phyloP scores from a whole-genome alignment of 2,329 filamentous ascomycete genomes.

The Aspergillus costaricaensis region DNA sequence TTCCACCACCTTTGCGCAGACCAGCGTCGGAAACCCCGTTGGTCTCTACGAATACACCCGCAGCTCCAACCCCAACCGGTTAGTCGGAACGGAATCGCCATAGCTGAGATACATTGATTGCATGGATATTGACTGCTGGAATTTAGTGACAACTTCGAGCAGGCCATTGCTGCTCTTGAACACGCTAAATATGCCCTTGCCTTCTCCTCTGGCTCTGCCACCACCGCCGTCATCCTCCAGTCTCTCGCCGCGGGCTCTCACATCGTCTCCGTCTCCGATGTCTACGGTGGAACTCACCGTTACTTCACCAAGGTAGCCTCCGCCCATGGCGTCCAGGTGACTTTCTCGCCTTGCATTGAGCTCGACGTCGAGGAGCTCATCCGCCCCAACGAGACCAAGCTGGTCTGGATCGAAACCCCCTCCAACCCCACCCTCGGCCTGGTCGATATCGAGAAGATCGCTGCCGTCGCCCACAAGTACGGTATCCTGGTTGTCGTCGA shows the following conservation, averaged over 20 bases:
- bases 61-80: slow-evolving; percentile 87
- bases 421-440: slow-evolving; percentile 92
- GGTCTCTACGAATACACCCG: slow-evolving; percentile 92
- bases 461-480: slow-evolving; percentile 77
- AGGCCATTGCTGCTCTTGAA: slow-evolving; percentile 86
- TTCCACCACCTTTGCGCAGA: slow-evolving; percentile 95
- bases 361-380: slow-evolving; percentile 83
- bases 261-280: slow-evolving; percentile 93
- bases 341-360: slow-evolving; percentile 91
- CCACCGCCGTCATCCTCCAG: slow-evolving; percentile 90
- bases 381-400: slow-evolving; percentile 75
- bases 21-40: slow-evolving; percentile 79
- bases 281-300: slow-evolving; percentile 95
- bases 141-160: slow-evolving; percentile 81
- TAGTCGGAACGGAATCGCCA: slow-evolving; percentile 18
- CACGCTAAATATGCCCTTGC: slow-evolving; percentile 89
- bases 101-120: background rate
- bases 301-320: slow-evolving; percentile 98
- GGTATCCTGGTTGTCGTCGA: slow-evolving; percentile 97
- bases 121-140: slow-evolving; percentile 10
- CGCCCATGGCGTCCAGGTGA: slow-evolving; percentile 90
- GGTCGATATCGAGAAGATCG: slow-evolving; percentile 88
- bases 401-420: slow-evolving; percentile 96
- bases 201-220: slow-evolving; percentile 90
- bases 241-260: slow-evolving; percentile 88